Evolutionary conservation across 257 asterid genomes (phyloP), one percentile per base, ranked within the genome.

Genomic region (Fraxinus cuspidata): DNA sequence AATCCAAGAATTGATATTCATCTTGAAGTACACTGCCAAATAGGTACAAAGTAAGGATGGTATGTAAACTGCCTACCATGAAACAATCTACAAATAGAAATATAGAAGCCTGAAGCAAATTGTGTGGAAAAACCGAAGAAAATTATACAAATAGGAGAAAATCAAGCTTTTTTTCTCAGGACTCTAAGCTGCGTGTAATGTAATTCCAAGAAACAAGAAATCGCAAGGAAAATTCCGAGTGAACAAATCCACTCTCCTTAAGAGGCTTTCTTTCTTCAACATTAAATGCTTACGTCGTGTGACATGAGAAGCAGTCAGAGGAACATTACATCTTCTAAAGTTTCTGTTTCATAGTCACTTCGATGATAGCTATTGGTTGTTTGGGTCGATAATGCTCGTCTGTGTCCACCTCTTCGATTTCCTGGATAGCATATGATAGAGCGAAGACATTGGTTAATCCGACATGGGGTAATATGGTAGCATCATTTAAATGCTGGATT

Each of bases 321-420:
- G 29, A 18, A 56, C 4, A 2, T 56, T n/a, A 63, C 77, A 51
- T 73, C 77, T 83, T 53, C 86, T 80, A 89, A 29, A 80, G 68
- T 40, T 82, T 88, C 74, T 90, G 91, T 78, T 93, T 90, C 72
- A 95, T 79, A 74, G 85, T 85, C 75, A 92, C 90, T 51, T 89
- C 90, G 11, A 67, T 85, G 78, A 95, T 95, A 79, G 82, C 85
- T 72, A 95, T 92, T 16, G 88, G 93, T 15, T 92, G 78, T 88
- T 93, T 95, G 70, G 99, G 99, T 78, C 83, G 91, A 86, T 92
- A 95, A 82, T 93, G 98, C 76, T 95, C 96, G 40, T 95, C 99
- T 0, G 99, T 95, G 85, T 95, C 98, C 19, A 80, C 97, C 85
- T 95, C 99, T 85, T 95, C 99, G 75, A 95, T 93, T 88, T 95